phyloP scores from a whole-genome alignment of 495 filamentous ascomycete genomes.

The Barbatosphaeria neglecta region DNA sequence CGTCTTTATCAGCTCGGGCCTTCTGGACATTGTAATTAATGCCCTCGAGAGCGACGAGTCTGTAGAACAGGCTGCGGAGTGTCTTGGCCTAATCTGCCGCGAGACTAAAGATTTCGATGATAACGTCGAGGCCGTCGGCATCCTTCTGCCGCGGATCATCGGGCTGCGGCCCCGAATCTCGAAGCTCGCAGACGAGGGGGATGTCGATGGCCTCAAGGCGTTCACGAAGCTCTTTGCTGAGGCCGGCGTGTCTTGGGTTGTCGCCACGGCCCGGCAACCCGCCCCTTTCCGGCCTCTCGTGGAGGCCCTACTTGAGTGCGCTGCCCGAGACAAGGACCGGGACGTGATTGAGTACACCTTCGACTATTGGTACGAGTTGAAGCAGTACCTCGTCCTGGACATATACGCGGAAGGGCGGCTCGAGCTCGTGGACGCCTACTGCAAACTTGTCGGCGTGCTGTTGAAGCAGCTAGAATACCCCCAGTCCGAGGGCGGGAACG shows the following conservation, averaged over 20 bases:
- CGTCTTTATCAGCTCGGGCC: slow-evolving; percentile 71
- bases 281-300: slow-evolving; percentile 74
- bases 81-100: slow-evolving; percentile 77
- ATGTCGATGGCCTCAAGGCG: slow-evolving; percentile 78
- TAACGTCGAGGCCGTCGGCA: slow-evolving; percentile 65
- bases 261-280: slow-evolving; percentile 77
- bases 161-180: slow-evolving; percentile 68
- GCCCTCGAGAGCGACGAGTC: slow-evolving; percentile 64
- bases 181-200: slow-evolving; percentile 63
- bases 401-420: slow-evolving; percentile 73
- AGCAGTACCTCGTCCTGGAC: slow-evolving; percentile 86
- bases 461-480: slow-evolving; percentile 87
- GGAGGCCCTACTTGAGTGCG: slow-evolving; percentile 82
- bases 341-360: slow-evolving; percentile 89
- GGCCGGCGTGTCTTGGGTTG: slow-evolving; percentile 87
- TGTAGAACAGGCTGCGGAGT: slow-evolving; percentile 86
- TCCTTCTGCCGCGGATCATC: slow-evolving; percentile 74
- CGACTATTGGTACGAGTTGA: slow-evolving; percentile 96
- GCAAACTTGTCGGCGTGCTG: slow-evolving; percentile 84
- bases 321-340: slow-evolving; percentile 70
- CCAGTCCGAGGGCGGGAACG: slow-evolving; percentile 54
- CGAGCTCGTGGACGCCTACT: slow-evolving; percentile 65
- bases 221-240: slow-evolving; percentile 84
- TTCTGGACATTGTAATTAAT: slow-evolving; percentile 69
- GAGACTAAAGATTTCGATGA: slow-evolving; percentile 93